Base-by-base conservation (phyloP, 2,329 filamentous ascomycete genomes). In the Penicillium aurantiogriseum region DNA sequence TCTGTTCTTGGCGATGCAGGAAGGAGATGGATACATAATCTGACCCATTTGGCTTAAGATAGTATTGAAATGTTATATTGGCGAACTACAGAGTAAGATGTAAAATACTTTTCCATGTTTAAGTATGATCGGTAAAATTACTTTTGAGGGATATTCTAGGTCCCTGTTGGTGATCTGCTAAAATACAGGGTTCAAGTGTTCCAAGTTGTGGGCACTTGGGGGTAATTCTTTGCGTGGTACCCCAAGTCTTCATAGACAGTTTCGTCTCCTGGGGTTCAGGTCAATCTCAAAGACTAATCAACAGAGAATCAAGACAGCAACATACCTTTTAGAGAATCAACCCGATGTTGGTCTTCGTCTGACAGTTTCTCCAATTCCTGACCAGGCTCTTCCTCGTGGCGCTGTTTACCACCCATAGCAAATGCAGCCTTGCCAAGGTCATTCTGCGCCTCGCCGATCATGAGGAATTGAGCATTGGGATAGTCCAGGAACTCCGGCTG, bases 301-400 rank as follows among this genome's bases (percentile, higher is more conserved):
- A 15, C 3, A 25, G 13, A 23, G 21, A n/a, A 33, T 42, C 33
- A 39, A 39, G 43, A 11, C 23, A 35, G 15, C 51, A 39, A 33
- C 62, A 66, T 71, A 82, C 83, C 84, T 63, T 80, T 74, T 13
- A 88, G 74, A 63, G 84, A 74, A 68, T 82, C 79, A 71, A 91
- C 85, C 7, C 90, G 81, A 56, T 86, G 76, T 60, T 87, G 80
- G 64, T 94, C 89, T 69, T 93, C 90, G 13, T 88, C 81, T 71
- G 91, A 89, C 2, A 95, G 76, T 69, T 87, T 85, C 70, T 92
- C 85, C 45, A 96, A 71, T 65, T 91, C 88, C 62, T 90, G 85
- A n/a, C 80, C 76, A 0, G 88, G 87, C 2, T 86, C 83, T 61
- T 86, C 83, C 66, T 88, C 86, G 17, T 79, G 79, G 6, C 79